These are phyloP conservation scores for Bauhinia variegata DNA, from an alignment of 306 rosid species.

Conservation along the genomic window DNA sequence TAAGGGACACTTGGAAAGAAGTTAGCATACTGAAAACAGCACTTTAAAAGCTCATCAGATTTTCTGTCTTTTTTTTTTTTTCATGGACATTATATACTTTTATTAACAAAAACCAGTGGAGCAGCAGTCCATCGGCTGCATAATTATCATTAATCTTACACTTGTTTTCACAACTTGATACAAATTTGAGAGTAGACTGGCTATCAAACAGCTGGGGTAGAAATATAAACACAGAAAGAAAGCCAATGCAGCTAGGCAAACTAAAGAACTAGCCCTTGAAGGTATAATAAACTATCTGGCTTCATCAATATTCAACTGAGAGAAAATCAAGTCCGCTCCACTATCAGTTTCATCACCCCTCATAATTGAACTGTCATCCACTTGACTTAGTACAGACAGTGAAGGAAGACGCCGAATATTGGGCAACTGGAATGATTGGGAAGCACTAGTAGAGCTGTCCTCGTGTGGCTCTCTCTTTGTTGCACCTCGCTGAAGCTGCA, in stretches of 20 bases:
- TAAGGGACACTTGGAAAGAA: too few species aligned
- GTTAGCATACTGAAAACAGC: too few species aligned
- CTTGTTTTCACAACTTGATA: too few species aligned
- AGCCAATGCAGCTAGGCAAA: background rate
- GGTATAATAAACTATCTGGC: conserved; percentile 36
- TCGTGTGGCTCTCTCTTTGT: conserved; percentile 29
- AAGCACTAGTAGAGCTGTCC: conserved; percentile 41
- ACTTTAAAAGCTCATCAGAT: too few species aligned
- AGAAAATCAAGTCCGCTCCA: conserved; percentile 40
- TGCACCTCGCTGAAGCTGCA: conserved; percentile 54
- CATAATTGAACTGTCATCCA: conserved; percentile 33
- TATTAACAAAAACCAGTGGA: too few species aligned
- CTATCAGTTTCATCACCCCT: conserved; percentile 33
- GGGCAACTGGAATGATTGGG: conserved; percentile 37
- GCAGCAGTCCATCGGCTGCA: too few species aligned
- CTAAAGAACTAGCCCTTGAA: conserved; percentile 14
- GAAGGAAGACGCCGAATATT: conserved; percentile 42
- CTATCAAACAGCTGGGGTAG: too few species aligned
- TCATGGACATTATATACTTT: too few species aligned
- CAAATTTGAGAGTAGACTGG: too few species aligned
- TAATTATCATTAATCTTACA: too few species aligned
- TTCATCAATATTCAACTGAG: conserved; percentile 39
- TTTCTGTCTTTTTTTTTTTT: too few species aligned
- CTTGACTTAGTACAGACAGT: conserved; percentile 35
- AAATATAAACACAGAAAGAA: too few species aligned